Base-by-base conservation (phyloP, 2,329 filamentous ascomycete genomes). In the Fusarium humuli region DNA sequence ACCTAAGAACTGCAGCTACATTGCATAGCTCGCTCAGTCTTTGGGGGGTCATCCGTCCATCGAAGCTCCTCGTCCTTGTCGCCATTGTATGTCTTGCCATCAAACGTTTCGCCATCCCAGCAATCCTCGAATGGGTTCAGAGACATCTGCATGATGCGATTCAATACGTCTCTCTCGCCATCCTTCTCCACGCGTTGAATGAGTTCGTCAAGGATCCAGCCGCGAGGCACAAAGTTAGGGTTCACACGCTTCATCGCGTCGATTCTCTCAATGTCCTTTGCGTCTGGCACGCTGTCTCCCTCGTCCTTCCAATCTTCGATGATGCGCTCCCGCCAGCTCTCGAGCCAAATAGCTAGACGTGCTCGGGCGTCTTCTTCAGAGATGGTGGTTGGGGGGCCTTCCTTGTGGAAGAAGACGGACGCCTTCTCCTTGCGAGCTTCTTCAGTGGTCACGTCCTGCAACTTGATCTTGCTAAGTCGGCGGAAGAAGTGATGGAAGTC, bases 401-500 rank as follows among this genome's bases (percentile, higher is more conserved):
- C 93, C 7, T 84, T 83, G 77, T 96, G 92, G 83, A 97, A 97
- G 81, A 99, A 98, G 0, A 88, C 78, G 1, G 85, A 84, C 0
- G 94, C 93, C 41, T 74, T 78, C n/a, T 89, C 84, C 67, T 86
- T 86, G 55, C 93, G 84, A 49, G 85, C 82, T 22, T 91, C 87
- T 27, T 91, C 86, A 0, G 89, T 91, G 29, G 87, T 86, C 9
- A 97, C 77, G 7, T 93, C 87, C 1, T 80, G 80, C 2, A 94
- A 66, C 32, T 82, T 86, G 20, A 97, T 76, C 22, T 82, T 80
- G 55, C 91, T 91, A 1, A 99, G 84, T 11, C 91, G 88, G 41
- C 97, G 88, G 86, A 98, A 98, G 78, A 97, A 96, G 75, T 97
- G 92, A 77, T 97, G 93, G 80, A 98, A 99, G 78, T 99, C 96